Percentiles rank a stretch among this genome's conserved stretches.
Evolutionary conservation across 2,329 filamentous ascomycete species (phyloP).

Genomic region (Cadophora gregata): DNA sequence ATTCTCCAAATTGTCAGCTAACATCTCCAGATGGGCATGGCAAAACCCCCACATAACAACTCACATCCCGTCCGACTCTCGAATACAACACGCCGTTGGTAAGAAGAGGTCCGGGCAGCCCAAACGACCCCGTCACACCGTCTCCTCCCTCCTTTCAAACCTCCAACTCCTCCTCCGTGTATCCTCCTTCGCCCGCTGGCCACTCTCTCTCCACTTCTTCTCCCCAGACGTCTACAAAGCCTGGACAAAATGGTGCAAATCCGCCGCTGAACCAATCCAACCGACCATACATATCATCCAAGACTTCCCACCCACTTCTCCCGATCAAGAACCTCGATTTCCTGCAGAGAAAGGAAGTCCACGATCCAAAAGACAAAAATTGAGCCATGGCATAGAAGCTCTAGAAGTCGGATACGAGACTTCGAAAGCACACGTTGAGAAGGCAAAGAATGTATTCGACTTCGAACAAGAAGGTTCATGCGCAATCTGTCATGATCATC

Average conservation of each 20-base stretch:
- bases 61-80: conserved; percentile 71
- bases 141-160: conserved; percentile 77
- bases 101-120: conserved; percentile 60
- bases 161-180: conserved; percentile 81
- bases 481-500: conserved; percentile 54
- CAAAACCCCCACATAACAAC: conserved; percentile 82
- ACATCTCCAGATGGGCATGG: conserved; percentile 78
- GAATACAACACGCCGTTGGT: conserved; percentile 59
- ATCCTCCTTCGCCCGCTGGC: conserved; percentile 82
- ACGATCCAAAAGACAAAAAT: conserved; percentile 24
- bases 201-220: conserved; percentile 82
- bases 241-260: conserved; percentile 67
- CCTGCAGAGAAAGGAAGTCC: conserved; percentile 18
- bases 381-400: conserved; percentile 56
- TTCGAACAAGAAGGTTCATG: conserved; percentile 64
- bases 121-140: conserved; percentile 61
- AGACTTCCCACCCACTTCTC: conserved; percentile 34
- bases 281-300: conserved; percentile 34
- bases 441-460: conserved; percentile 58
- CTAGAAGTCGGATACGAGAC: conserved; percentile 61
- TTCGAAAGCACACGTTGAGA: conserved; percentile 60
- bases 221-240: conserved; percentile 67
- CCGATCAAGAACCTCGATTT: not conserved
- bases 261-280: conserved; percentile 42
- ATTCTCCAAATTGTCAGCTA: conserved; percentile 1